Conservation (phyloP, 2,329 filamentous ascomycete species). For the Fusarium chaquense region DNA sequence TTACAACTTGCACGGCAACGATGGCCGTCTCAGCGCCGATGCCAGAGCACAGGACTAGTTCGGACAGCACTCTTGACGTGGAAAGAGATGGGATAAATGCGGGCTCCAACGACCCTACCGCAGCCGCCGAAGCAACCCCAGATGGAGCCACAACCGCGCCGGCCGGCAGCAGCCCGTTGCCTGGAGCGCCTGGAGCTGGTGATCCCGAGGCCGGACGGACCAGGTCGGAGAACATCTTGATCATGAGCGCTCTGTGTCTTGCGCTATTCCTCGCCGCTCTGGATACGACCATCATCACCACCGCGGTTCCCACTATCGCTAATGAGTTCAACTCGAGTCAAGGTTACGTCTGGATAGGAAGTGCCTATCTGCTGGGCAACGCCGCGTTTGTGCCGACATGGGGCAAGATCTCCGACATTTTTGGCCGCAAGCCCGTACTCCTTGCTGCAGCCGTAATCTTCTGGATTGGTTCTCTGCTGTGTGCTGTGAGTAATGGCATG, state of each 20-base stretch:
- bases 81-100: constrained; percentile 41
- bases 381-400: constrained; percentile 76
- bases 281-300: constrained; percentile 73
- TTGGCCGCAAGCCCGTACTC: constrained; percentile 67
- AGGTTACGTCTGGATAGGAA: constrained; percentile 84
- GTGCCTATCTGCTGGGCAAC: constrained; percentile 77
- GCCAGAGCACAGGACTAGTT: constrained; percentile 45
- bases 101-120: neutral
- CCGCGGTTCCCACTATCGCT: constrained; percentile 74
- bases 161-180: constrained; percentile 18
- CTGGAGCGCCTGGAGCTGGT: constrained; percentile 21
- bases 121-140: constrained; percentile 20
- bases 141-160: constrained; percentile 21
- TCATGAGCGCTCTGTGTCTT: constrained; percentile 58
- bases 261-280: constrained; percentile 66
- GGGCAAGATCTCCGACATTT: constrained; percentile 72
- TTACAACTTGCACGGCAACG: constrained; percentile 8
- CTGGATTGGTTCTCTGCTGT: constrained; percentile 66
- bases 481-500: constrained; percentile 63
- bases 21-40: constrained; percentile 31
- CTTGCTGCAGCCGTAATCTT: constrained; percentile 65
- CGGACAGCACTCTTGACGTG: constrained; percentile 48
- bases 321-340: constrained; percentile 72
- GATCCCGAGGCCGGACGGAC: constrained; percentile 55
- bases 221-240: constrained; percentile 54